phyloP scores from a whole-genome alignment of 169 alveolate genomes.

The Babesia microti region DNA sequence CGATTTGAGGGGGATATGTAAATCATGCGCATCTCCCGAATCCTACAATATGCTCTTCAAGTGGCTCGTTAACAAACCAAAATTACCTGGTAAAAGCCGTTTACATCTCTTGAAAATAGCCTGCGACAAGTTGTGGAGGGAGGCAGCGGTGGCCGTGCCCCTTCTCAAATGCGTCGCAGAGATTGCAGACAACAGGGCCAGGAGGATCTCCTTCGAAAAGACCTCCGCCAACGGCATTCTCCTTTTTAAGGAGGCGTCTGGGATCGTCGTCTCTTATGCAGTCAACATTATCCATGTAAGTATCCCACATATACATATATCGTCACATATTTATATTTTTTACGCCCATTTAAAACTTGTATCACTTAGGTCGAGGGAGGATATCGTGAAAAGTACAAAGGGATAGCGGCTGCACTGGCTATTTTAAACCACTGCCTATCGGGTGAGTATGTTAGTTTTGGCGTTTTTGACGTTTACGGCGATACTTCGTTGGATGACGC shows the following conservation, averaged over 20 bases:
- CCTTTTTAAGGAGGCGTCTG: constrained; percentile 75
- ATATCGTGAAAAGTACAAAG: constrained; percentile 80
- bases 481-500: constrained; percentile 79
- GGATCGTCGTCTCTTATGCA: constrained; percentile 61
- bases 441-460: constrained; percentile 83
- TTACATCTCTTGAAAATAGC: constrained; percentile 68
- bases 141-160: constrained; percentile 77
- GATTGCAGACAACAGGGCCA: constrained; percentile 68
- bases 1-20: constrained; percentile 77
- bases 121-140: constrained; percentile 78
- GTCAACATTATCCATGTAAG: constrained; percentile 34
- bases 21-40: constrained; percentile 63
- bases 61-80: constrained; percentile 78
- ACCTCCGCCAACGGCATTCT: constrained; percentile 84
- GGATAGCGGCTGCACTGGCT: constrained; percentile 72
- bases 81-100: constrained; percentile 63
- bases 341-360: neutral
- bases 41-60: constrained; percentile 73
- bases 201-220: constrained; percentile 80
- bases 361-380: constrained; percentile 54
- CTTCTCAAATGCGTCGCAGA: constrained; percentile 79
- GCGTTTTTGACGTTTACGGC: constrained; percentile 81
- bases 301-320: neutral
- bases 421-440: constrained; percentile 78
- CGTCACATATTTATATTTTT: neutral